phyloP scores from a whole-genome alignment of 495 filamentous ascomycete species.

The Pyrenula aspistea region DNA sequence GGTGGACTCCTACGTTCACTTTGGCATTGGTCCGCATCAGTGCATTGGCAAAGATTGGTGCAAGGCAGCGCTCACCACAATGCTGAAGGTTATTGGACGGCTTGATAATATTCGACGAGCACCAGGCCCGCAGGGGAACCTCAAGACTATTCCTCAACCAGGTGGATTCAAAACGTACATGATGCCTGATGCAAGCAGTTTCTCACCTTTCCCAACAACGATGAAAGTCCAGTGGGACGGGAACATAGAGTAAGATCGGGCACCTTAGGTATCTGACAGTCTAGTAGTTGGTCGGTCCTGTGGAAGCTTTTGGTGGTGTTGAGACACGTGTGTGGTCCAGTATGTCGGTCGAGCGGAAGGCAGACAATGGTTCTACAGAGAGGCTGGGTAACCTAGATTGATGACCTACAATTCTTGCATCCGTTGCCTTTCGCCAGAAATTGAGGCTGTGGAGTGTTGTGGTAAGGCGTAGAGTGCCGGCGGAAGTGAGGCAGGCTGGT shows the following conservation, averaged over 20 bases:
- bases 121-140: slow-evolving; percentile 49
- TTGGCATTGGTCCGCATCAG: slow-evolving; percentile 45
- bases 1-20: slow-evolving; percentile 51
- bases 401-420: too few species aligned
- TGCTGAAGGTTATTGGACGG: slow-evolving; percentile 42
- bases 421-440: too few species aligned
- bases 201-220: slow-evolving; percentile 57
- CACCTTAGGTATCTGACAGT: too few species aligned
- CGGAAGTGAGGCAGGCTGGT: neutral
- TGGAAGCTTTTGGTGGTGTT: too few species aligned
- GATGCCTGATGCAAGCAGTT: slow-evolving; percentile 56
- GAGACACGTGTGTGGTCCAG: too few species aligned
- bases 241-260: too few species aligned
- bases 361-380: too few species aligned
- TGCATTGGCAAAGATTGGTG: slow-evolving; percentile 45
- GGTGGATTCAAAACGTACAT: slow-evolving; percentile 55
- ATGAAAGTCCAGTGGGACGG: slow-evolving; percentile 43
- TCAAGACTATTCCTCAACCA: slow-evolving; percentile 49
- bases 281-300: too few species aligned
- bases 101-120: slow-evolving; percentile 48
- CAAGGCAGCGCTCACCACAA: slow-evolving; percentile 47
- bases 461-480: neutral
- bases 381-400: too few species aligned
- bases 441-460: too few species aligned
- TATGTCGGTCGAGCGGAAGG: too few species aligned